phyloP scores from a whole-genome alignment of 495 filamentous ascomycete genomes.

The Achaetomiella virescens region DNA sequence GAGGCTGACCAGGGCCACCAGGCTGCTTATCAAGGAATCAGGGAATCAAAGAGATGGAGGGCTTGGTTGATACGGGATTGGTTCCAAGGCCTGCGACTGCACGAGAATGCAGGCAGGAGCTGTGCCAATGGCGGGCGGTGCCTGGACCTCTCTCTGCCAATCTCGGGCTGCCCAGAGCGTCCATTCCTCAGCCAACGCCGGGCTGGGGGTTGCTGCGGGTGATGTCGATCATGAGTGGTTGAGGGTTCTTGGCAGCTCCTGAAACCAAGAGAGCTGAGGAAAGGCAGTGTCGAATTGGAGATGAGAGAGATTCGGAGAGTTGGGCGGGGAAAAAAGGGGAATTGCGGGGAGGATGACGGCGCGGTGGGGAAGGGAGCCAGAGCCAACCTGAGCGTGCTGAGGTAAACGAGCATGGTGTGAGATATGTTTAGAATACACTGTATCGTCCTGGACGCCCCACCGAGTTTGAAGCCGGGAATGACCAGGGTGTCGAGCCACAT shows the following conservation, averaged over 20 bases:
- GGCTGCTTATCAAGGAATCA: background rate
- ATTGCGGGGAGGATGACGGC: background rate
- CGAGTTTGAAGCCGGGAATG: too few species aligned
- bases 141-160: background rate
- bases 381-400: too few species aligned
- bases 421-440: too few species aligned
- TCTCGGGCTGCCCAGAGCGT: background rate
- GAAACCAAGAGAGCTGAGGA: background rate
- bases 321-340: background rate
- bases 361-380: too few species aligned
- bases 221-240: background rate
- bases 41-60: background rate
- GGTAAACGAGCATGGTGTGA: too few species aligned
- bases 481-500: background rate
- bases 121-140: slow-evolving; percentile 1
- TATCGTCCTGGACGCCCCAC: too few species aligned
- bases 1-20: too few species aligned
- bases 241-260: background rate
- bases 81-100: background rate
- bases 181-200: background rate
- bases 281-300: background rate
- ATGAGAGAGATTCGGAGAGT: too few species aligned
- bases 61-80: background rate
- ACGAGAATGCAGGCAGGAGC: background rate
- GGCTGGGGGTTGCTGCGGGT: background rate